Evolutionary conservation across 257 asterid species (phyloP).

Genomic region (Solanum ossicruentum): DNA sequence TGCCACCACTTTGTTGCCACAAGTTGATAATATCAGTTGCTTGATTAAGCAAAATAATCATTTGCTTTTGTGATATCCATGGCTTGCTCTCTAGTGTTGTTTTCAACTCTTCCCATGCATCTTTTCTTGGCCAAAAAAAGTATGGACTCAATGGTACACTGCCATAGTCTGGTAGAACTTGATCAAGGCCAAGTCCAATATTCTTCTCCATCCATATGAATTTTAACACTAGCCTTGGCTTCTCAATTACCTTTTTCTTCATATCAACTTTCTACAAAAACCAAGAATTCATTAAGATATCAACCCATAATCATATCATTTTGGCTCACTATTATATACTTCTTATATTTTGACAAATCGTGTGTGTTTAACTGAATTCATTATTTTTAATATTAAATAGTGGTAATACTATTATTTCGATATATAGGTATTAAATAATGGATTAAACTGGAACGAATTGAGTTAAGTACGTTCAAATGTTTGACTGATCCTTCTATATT

Average conservation of each 20-base stretch:
- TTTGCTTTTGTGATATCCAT: conserved; percentile 41
- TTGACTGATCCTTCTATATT: background rate
- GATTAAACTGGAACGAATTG: background rate
- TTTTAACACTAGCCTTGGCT: conserved; percentile 32
- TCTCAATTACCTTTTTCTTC: conserved; percentile 10
- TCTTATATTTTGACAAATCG: background rate
- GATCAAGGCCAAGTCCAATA: conserved; percentile 33
- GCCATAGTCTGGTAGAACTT: conserved; percentile 30
- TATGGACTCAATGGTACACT: conserved; percentile 33
- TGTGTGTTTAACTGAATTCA: background rate
- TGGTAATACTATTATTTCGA: background rate
- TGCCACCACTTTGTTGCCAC: conserved; percentile 51
- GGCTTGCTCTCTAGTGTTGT: conserved; percentile 32
- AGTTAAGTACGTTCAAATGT: background rate
- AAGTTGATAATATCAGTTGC: conserved; percentile 43
- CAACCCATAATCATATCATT: too few species aligned
- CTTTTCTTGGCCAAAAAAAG: conserved; percentile 46
- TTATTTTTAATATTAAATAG: background rate
- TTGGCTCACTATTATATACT: too few species aligned
- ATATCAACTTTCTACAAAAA: conserved; percentile 12
- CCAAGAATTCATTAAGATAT: background rate
- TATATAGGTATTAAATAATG: fast-evolving
- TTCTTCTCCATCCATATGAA: conserved; percentile 52
- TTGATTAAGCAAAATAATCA: conserved; percentile 42
- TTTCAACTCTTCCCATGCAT: conserved; percentile 46